Base-by-base conservation (phyloP, 192 early-diverging fungal genomes). In the Powellomyces hirtus region DNA sequence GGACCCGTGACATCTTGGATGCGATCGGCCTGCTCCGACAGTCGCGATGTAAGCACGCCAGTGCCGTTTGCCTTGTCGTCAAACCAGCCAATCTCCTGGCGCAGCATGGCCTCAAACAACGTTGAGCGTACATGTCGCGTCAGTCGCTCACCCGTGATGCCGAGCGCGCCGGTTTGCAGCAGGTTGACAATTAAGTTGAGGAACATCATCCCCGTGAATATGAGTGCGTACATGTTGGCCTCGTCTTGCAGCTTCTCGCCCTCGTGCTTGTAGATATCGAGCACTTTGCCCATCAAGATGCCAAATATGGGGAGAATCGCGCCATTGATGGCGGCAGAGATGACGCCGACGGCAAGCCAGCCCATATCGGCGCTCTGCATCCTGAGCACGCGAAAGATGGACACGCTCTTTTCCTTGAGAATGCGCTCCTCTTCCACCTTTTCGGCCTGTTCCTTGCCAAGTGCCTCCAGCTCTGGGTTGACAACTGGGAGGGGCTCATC, bases 21-120 rank as follows among this genome's bases (percentile, higher is more conserved):
- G 31, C 85, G 71, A 35, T 80, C 79, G 7, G 93, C 87, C 70
- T 97, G 93, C 10, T 83, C 84, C 7, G 95, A 86, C 49, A 97
- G 81, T 35, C 85, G 77, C 18, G 89, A 82, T 18, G 92, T 92
- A 45, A 97, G 73, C n/a, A 86, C 85, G 35, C 95, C 95, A 13
- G 79, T 75, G 36, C 75, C 81, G 77, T 94, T 80, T 22, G 66
- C 53, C 46, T 88, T 83, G 13, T 82, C 76, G 59, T 86, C 84
- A 58, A 82, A 83, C 62, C 68, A 86, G 2, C 50, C 74, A 74
- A 86, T 77, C 24, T 86, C 84, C 64, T 84, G 81, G n/a, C 75
- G 63, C 59, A 86, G 11, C 13, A 86, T 38, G 1, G 76, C 73
- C n/a, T 66, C 35, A 64, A 86, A 82, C 0, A 75, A 67, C 22